Base-by-base conservation (phyloP, 192 early-diverging fungal genomes). In the Backusella macrospora region DNA sequence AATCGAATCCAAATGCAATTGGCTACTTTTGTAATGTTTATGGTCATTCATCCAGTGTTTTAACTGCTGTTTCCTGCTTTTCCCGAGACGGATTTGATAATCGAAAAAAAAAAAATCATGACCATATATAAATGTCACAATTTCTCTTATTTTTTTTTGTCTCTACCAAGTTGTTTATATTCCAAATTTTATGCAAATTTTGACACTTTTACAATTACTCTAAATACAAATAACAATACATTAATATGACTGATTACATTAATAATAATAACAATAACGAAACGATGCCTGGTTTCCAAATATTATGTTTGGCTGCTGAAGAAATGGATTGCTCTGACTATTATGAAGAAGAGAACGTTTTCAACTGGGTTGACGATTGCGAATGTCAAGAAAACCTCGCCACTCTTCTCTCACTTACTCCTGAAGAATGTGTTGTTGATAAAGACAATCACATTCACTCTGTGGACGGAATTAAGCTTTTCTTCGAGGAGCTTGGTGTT, bases 401-500 rank as follows among this genome's bases (percentile, higher is more conserved):
- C 15, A 65, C 75, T 15, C 68, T 80, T 12, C n/a, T 80, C 1
- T 55, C 71, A 21, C 52, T 80, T 4, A 72, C 55, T 14, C 78
- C 78, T 26, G 78, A 80, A 12, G 71, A 76, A 46, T 75, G 74
- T 4, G 48, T 42, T 9, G 65, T 59, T 15, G 74, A 71, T 3
- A 26, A 62, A 3, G 64, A 65, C 8, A 80, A 80, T 40, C 78
- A 76, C 23, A 68, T 75, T 12, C n/a, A 39, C 7, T 48, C 45
- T 34, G 38, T 47, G 0, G 65, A 62, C 65, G 44, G 66, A 12
- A n/a, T 68, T 6, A 26, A 59, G n/a, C 42, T 71, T 10, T 75
- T 80, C 29, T 80, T 80, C 70, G 70, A 74, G 52, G 78, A 80
- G 48, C 65, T 80, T 7, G 78, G 78, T 5, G 48, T 48, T 21